These are phyloP conservation scores for Ogataea parapolymorpha DNA, from an alignment of 805 yeast species.

Conservation along the genomic window DNA sequence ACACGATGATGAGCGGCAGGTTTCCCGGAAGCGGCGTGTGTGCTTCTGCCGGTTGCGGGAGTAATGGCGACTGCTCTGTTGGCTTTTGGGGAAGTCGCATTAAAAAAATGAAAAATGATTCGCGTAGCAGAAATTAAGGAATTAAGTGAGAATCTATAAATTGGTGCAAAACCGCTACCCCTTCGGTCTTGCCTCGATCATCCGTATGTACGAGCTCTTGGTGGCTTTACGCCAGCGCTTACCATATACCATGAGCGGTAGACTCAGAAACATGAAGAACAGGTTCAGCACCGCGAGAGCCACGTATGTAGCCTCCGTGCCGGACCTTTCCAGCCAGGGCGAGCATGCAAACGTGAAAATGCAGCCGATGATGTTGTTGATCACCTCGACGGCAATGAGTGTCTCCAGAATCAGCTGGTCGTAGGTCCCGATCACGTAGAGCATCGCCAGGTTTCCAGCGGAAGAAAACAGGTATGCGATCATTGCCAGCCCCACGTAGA, in stretches of 20 bases:
- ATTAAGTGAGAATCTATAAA: neutral
- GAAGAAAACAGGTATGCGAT: slow-evolving; percentile 68
- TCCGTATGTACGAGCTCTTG: slow-evolving; percentile 45
- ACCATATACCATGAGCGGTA: slow-evolving; percentile 59
- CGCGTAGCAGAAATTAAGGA: neutral
- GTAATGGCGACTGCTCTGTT: slow-evolving; percentile 7
- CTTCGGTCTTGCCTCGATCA: slow-evolving; percentile 42
- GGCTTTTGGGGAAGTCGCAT: slow-evolving; percentile 9
- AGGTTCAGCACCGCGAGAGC: slow-evolving; percentile 59
- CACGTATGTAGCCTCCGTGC: slow-evolving; percentile 57
- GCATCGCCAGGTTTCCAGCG: slow-evolving; percentile 64
- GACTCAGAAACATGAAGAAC: slow-evolving; percentile 48
- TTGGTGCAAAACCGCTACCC: neutral
- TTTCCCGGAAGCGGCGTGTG: slow-evolving; percentile 7
- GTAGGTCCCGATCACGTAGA: slow-evolving; percentile 63
- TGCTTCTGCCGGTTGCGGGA: neutral
- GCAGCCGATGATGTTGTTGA: slow-evolving; percentile 61
- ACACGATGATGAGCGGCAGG: slow-evolving; percentile 19
- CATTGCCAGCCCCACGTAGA: slow-evolving; percentile 59
- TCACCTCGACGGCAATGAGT: slow-evolving; percentile 61
- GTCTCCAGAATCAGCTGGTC: slow-evolving; percentile 65
- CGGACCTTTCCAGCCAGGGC: slow-evolving; percentile 54
- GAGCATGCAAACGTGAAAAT: slow-evolving; percentile 67
- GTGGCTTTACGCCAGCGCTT: slow-evolving; percentile 55
- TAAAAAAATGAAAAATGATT: neutral